Base-by-base conservation (phyloP, 2,329 filamentous ascomycete genomes). In the Colletotrichum sp. region DNA sequence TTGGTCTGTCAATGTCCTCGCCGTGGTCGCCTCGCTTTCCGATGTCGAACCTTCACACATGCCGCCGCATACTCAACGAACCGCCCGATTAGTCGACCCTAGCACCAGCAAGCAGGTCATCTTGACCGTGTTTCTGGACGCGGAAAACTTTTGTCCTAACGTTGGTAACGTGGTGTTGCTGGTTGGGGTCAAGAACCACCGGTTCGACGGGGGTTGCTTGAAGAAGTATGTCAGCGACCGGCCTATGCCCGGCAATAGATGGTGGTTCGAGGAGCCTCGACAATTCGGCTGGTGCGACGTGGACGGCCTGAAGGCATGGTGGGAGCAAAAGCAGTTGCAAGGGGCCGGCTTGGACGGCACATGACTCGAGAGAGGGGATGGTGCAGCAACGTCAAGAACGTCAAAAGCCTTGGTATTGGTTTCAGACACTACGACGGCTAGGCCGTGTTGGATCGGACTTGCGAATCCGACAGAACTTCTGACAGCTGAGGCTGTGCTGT, bases 111-210 rank as follows among this genome's bases (percentile, higher is more conserved):
- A 90, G 78, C 87, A 87, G 24, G 87, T 91, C 6, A 86, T 88
- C 52, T 79, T 92, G 5, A 90, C 89, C 0, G 88, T 91, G 0
- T 91, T 91, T 66, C 83, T 91, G 6, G 88, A 91, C 30, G 86
- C 90, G 0, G 86, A 88, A 3, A 78, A 79, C 1, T 92, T 91
- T 77, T 77, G 73, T 1, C 90, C 90, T 0, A 71, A 60, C 0
- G 79, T 90, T 0, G 90, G 90, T 5, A 88, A 85, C 66, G 87
- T 87, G 0, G 87, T 91, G 2, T 77, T 92, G 6, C 81, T 92
- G 1, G 83, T 88, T 0, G 89, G 89, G 0, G 89, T 91, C 3
- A 92, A 91, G 82, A 92, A 91, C 36, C 90, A 92, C 66, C 81
- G 85, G 2, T 91, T 89, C 72, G 90, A 91, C 18, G 86, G 85